phyloP scores from a whole-genome alignment of 352 stramenopile species.

The Aphanomyces astaci region DNA sequence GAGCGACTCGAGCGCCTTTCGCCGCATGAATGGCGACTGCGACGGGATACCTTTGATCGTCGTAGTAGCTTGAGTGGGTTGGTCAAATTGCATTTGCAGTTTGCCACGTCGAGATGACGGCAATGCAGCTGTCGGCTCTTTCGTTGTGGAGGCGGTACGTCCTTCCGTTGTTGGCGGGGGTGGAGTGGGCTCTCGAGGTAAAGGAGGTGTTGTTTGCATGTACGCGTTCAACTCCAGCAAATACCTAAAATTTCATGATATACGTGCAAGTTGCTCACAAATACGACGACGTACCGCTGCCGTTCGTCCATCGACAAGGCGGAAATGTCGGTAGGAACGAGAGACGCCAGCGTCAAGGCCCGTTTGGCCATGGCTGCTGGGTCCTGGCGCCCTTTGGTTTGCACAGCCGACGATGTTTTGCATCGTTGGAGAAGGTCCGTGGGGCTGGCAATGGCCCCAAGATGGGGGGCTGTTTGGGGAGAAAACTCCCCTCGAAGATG shows the following conservation, averaged over 20 bases:
- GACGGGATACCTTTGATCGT: slow-evolving; percentile 11
- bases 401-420: not conserved
- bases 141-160: too few species aligned
- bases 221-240: not conserved
- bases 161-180: not conserved
- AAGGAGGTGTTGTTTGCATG: not conserved
- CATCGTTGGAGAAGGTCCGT: not conserved
- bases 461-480: too few species aligned
- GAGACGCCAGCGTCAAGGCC: not conserved
- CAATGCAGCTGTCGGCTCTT: not conserved
- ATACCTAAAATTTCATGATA: not conserved
- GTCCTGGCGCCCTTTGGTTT: not conserved
- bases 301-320: not conserved
- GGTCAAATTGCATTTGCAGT: slow-evolving; percentile 7
- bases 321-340: not conserved
- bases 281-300: not conserved
- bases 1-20: slow-evolving; percentile 14
- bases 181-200: not conserved
- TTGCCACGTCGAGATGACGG: not conserved
- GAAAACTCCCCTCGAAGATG: too few species aligned
- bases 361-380: not conserved
- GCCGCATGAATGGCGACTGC: slow-evolving; percentile 20
- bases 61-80: not conserved
- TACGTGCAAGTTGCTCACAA: too few species aligned
- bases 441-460: not conserved